Evolutionary conservation across 2,329 filamentous ascomycete genomes (phyloP), one percentile per base, ranked within the genome.

Genomic region (Paraconiothyrium sp.): DNA sequence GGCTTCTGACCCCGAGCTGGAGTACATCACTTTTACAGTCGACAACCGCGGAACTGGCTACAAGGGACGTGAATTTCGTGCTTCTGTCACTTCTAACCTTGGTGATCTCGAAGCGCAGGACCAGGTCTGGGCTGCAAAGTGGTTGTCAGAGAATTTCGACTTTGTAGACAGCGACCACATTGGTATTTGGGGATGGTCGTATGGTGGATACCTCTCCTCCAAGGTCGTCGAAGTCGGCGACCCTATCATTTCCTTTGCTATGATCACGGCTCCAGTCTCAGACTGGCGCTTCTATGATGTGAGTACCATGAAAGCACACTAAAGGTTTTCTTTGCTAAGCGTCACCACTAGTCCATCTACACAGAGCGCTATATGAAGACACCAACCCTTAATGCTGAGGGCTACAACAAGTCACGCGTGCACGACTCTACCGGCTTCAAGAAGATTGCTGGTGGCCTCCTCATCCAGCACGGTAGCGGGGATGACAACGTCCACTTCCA

Each of bases 401-500:
- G 88, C 34, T 92, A 92, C 78, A 84, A 85, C 60, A 80, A 81
- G 55, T 86, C 86, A 0, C 88, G 88, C 0, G 87, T 91, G 1
- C 83, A 84, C 60, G 81, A 86, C 3, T 75, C 82, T 0, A 79
- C 80, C 0, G 89, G 89, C 0, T 92, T 92, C 81, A 86, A 86
- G 78, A 85, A 85, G 56, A 82, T 89, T 9, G 80, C 80, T 0
- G 89, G 89, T 3, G 83, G 85, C 2, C 86, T 90, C 63, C 79
- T 88, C 5, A 81, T 92, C 47, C 84, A 89, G 62, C 89, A 92
- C 69, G 89, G 89, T 0, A 86, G 87, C 0, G 89, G 88, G 0
- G 89, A 92, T 64, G 89, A 91, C 67, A 92, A 92, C 55, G 89
- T 91, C 14, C 89, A 92, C 70, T 91, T 89, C 72, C 89, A 91